Evolutionary conservation across 2,329 filamentous ascomycete species (phyloP).

Genomic region (Penicillium sp.): DNA sequence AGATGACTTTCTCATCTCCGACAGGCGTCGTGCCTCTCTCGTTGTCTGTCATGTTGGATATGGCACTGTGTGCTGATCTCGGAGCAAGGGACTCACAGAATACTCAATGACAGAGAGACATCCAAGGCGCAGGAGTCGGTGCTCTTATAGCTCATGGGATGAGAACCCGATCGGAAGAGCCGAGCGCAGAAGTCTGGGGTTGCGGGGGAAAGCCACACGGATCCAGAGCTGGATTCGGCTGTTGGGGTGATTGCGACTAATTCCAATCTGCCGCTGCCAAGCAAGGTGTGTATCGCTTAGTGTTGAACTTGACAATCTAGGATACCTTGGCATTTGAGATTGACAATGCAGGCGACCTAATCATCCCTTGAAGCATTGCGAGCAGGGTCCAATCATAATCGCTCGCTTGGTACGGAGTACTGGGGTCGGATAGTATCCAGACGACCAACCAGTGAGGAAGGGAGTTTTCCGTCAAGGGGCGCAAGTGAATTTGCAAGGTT

Average conservation of each 20-base stretch:
- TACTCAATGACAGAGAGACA: background rate
- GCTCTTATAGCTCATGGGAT: conserved; percentile 6
- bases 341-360: background rate
- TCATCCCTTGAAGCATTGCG: background rate
- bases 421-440: background rate
- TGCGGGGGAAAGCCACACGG: conserved; percentile 6
- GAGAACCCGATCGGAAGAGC: background rate
- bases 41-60: conserved; percentile 7
- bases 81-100: background rate
- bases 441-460: background rate
- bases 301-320: background rate
- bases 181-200: background rate
- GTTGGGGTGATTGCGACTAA: background rate
- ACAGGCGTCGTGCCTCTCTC: conserved; percentile 8
- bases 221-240: background rate
- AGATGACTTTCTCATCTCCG: conserved; percentile 25
- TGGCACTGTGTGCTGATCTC: background rate
- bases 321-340: background rate
- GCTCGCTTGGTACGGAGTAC: background rate
- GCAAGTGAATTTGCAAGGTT: background rate
- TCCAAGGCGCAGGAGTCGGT: background rate
- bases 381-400: background rate
- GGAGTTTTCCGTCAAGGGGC: background rate
- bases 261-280: conserved; percentile 15
- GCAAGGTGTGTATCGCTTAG: background rate